Evolutionary conservation across 2,329 filamentous ascomycete genomes (phyloP), one percentile per base, ranked within the genome.

Genomic region (Sclerotinia glacialis): DNA sequence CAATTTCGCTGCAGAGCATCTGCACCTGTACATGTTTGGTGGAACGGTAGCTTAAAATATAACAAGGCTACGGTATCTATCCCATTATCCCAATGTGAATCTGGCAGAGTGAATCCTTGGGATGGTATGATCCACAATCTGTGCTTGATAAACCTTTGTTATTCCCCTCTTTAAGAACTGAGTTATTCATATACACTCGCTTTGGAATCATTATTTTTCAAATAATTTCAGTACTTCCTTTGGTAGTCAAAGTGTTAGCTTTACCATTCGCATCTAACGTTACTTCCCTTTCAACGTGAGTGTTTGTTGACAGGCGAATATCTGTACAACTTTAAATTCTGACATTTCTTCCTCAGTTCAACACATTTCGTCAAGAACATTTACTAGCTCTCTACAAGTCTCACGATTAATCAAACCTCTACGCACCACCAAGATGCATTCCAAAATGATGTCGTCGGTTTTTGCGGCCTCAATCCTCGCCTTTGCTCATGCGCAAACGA

Each of bases 401-500:
- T 46, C 37, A 12, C 44, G 44, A 4, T 31, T 31, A 61, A 5
- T 7, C 23, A 23, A 42, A 23, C 34, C 44, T 34, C 23, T 16
- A 12, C n/a, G 1, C n/a, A 2, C 37, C 31, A 37, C 37, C 67
- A 65, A 62, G 46, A 69, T 69, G 67, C n/a, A 54, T 44, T 49
- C 62, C 37, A 67, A 23, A 6, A 21, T 34, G 26, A 47, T 63
- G 18, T 46, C 46, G 52, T 56, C 63, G 28, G 14, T 65, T 21
- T 16, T 67, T 28, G 37, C 44, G n/a, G 46, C 66, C 8, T 37
- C 31, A 5, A 40, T 66, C 55, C 47, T 71, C 61, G 28, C 64
- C 34, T 40, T 68, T 34, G 68, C 66, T 34, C 49, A 49, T 55
- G 72, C 72, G 5, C 70, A 73, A 68, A 69, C 65, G 14, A 70